Conservation (phyloP, 306 rosid genomes). For the Rosa persica region DNA sequence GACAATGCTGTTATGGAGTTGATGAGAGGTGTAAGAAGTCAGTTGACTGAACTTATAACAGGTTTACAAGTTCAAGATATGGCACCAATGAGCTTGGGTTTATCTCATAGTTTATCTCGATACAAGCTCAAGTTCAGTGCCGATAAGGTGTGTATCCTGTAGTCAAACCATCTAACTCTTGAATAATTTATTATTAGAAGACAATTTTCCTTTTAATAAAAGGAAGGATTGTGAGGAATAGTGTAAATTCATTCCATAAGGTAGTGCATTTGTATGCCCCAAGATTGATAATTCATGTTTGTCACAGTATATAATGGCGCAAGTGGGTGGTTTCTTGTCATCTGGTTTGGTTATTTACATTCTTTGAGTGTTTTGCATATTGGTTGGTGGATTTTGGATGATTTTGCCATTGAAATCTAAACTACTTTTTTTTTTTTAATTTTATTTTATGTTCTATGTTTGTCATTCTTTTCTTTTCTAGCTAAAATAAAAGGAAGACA, state of each 20-base stretch:
- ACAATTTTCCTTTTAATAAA: not conserved
- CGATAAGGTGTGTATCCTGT: slow-evolving; percentile 62
- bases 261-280: not conserved
- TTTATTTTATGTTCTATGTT: not conserved
- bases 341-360: not conserved
- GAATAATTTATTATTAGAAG: not conserved
- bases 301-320: not conserved
- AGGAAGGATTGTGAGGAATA: not conserved
- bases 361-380: not conserved
- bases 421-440: not conserved
- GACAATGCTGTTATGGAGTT: slow-evolving; percentile 83
- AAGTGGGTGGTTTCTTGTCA: not conserved
- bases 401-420: not conserved
- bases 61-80: slow-evolving; percentile 86
- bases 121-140: slow-evolving; percentile 94
- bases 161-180: not conserved
- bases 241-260: not conserved
- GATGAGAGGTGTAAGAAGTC: slow-evolving; percentile 86
- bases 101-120: slow-evolving; percentile 90
- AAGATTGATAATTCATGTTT: not conserved
- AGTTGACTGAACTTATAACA: slow-evolving; percentile 69
- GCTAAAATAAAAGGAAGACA: not conserved
- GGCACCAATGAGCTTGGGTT: slow-evolving; percentile 97
- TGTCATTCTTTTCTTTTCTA: not conserved
- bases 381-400: not conserved